Evolutionary conservation across 805 yeast genomes (phyloP), one percentile per base, ranked within the genome.

Genomic region (Lipomyces lipofer): DNA sequence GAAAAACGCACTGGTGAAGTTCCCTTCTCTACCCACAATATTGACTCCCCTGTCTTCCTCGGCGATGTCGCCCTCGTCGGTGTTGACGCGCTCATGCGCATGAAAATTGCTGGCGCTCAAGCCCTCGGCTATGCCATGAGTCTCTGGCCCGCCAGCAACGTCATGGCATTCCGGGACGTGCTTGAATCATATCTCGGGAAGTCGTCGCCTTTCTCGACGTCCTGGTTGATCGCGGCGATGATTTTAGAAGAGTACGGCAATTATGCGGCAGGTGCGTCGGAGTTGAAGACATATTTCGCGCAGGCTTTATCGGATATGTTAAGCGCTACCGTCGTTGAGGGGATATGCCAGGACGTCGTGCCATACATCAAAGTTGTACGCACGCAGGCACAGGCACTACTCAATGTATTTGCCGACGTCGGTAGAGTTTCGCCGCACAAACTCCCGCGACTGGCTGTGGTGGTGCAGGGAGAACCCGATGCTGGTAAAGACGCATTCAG

Each of bases 401-500:
- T 90, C 59, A 83, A 85, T 51, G 82, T 89, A 1, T 88, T 94
- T 69, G 80, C 83, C 36, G 89, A 85, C 47, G 80, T 77, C 29
- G 97, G 92, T 3, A 86, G 85, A 68, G 69, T 92, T 19, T 77
- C 92, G 1, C 79, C 82, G 10, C 75, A 79, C 19, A 85, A 84
- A 66, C 69, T 89, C 4, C 97, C 97, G 0, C 86, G 83, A 50
- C 69, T 94, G 17, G 94, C 99, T 0, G 84, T 90, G 4, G 83
- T 91, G 8, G 97, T 92, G 3, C 92, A 90, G 69, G 99, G 99
- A 32, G 98, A 94, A 67, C 76, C 82, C 0, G 95, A 88, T 56
- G 96, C 97, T 1, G 97, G 97, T 1, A 89, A 95, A 1, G 90
- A 85, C 64, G 98, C 97, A 0, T 94, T 94, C 71, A 81, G 89